Conservation (phyloP, 176 grass and related monocot genomes). For the Rhipidocladum racemiflorum region DNA sequence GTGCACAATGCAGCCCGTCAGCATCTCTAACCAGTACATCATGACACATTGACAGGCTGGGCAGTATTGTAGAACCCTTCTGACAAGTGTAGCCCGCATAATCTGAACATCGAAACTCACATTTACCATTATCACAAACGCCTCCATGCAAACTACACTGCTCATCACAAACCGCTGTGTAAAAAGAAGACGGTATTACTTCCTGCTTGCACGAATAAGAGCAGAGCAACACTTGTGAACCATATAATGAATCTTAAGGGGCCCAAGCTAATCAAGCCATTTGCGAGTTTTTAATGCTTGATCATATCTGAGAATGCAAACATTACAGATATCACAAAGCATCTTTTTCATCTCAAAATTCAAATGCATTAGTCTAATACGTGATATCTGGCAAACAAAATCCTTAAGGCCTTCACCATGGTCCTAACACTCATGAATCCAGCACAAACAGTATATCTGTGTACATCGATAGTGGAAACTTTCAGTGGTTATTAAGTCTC, state of each 20-base stretch:
- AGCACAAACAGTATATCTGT: not conserved
- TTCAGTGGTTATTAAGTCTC: constrained; percentile 19
- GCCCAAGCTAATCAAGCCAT: not conserved
- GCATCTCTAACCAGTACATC: constrained; percentile 87
- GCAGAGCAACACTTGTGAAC: not conserved
- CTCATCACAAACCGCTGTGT: constrained; percentile 92
- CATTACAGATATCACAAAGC: not conserved
- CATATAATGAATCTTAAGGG: not conserved
- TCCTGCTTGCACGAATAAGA: constrained; percentile 25
- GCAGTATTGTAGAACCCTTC: constrained; percentile 79
- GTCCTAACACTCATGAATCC: not conserved
- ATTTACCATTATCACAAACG: constrained; percentile 95
- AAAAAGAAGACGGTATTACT: constrained; percentile 38
- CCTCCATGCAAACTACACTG: constrained; percentile 99
- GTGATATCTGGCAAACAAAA: not conserved
- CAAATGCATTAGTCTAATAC: not conserved
- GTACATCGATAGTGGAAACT: not conserved
- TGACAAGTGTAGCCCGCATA: constrained; percentile 99
- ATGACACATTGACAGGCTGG: constrained; percentile 83
- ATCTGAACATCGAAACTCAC: constrained; percentile 98
- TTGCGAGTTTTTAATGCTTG: not conserved
- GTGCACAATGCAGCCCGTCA: constrained; percentile 89
- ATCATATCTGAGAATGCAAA: not conserved
- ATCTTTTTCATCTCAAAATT: not conserved
- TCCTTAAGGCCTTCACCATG: not conserved